Percentiles rank a stretch among this genome's conserved stretches.
Evolutionary conservation across 305 asterid genomes (phyloP).

Genomic region (Fraxinus sp.): DNA sequence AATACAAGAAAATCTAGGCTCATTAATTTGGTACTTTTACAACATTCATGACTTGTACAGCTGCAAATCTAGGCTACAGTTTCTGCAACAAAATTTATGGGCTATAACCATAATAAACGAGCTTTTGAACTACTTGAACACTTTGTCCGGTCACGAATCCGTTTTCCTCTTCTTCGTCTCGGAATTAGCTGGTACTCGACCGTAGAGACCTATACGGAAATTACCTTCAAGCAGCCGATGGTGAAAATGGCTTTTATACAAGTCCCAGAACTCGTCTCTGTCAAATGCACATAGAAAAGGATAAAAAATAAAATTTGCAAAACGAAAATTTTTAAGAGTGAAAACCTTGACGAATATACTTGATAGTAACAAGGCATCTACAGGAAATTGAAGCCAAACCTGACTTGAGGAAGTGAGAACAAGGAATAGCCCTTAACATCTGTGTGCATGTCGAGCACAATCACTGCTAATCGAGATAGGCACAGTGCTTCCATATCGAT

Average conservation of each 20-base stretch:
- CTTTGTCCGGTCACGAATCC: constrained; percentile 9
- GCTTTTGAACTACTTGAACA: not conserved
- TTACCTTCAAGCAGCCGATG: constrained; percentile 61
- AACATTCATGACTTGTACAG: not conserved
- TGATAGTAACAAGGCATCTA: constrained; percentile 11
- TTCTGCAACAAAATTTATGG: constrained; percentile 10
- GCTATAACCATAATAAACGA: not conserved
- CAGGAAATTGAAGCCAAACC: constrained; percentile 41
- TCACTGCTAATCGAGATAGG: constrained; percentile 65
- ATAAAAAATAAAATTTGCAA: not conserved
- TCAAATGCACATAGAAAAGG: constrained; percentile 9
- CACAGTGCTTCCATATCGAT: constrained; percentile 79
- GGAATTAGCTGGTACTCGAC: constrained; percentile 41
- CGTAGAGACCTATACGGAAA: constrained; percentile 63
- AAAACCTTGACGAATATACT: not conserved
- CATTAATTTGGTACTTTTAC: not conserved
- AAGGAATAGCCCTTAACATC: constrained; percentile 92
- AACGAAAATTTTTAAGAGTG: not conserved
- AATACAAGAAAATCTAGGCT: not conserved
- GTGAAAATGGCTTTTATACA: constrained; percentile 67
- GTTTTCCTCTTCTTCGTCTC: constrained; percentile 36
- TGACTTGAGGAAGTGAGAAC: constrained; percentile 89
- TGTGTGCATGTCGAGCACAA: constrained; percentile 79
- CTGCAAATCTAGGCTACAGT: not conserved
- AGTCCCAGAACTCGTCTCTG: constrained; percentile 96